Base-by-base conservation (phyloP, 371 early-diverging fungal species). In the Mucor circinelloides region DNA sequence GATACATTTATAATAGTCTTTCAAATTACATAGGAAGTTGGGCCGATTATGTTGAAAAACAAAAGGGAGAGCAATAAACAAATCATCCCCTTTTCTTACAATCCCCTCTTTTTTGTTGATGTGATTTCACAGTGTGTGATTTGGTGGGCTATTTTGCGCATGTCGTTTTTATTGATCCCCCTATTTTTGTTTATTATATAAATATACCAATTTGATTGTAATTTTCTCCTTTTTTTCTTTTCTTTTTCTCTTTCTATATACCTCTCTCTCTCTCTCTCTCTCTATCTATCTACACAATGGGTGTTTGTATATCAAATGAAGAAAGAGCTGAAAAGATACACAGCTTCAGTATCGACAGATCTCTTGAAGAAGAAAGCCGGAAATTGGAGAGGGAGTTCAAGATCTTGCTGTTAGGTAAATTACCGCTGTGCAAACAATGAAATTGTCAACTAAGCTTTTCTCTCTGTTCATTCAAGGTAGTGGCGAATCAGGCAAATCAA, bases 401-500 rank as follows among this genome's bases (percentile, higher is more conserved):
- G 72, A 89, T 93, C 32, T 76, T 92, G 36, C 69, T 93, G 17
- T 66, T 91, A 73, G 93, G 92, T 89, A 86, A 68, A 50, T 38
- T 5, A 48, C 17, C 1, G 40, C 40, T 0, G 17, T 5, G 17
- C 1, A 25, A 8, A 19, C 40, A 32, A 19, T 58, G 17, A 58
- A 25, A 31, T 10, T 27, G 4, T 52, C 46, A 46, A 19, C 46
- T 46, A 46, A 46, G 46, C 46, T 46, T 21, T 46, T 13, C 12
- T 27, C 12, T 27, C 23, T 27, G 12, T 52, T 52, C 52, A 23
- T 27, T 52, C 52, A 50, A 81, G 93, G 95, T 15, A 91, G 92
- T 71, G 95, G 95, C 60, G 96, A 96, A 78, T 93, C 94, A 30
- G 96, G 96, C 60, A 95, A 95, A 78, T 91, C 93, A 42, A 96